Base-by-base conservation (phyloP, 2,329 filamentous ascomycete genomes). In the Botrytis sinoallii region DNA sequence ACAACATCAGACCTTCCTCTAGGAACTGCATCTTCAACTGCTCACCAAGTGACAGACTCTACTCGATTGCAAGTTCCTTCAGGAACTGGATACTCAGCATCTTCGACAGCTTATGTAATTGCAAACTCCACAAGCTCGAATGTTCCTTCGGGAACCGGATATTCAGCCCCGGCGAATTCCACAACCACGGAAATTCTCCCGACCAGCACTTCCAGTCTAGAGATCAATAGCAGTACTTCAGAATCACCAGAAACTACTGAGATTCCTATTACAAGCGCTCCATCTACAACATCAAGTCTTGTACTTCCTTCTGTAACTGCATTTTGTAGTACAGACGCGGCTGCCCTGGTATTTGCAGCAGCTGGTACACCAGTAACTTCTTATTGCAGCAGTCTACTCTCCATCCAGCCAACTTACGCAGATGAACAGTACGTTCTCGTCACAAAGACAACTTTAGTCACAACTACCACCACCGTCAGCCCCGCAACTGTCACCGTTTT, bases 381-480 rank as follows among this genome's bases (percentile, higher is more conserved):
- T 69, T 69, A 69, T 38, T 69, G 66, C 10, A 69, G 66, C 18
- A 69, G 52, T 29, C n/a, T 69, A 1, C 66, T 69, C 9, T 69
- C 66, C 8, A 69, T 59, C 18, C 66, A 59, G n/a, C 66, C 66
- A 25, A 59, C 25, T 32, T 55, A 40, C 10, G 52, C 57, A 40
- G 32, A 55, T 40, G 48, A 35, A 25, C 35, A 25, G 7, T 55
- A 57, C n/a, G 9, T n/a, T 6, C 22, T 40, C 66, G 5, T 57
- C 22, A 69, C 48, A 14, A 4, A 59, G 25, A 59, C 66, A n/a
- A 20, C 48, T n/a, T 44, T 44, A 16, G 25, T 52, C 25, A 59
- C 66, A 29, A 69, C 35, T 12, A 69, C 66, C 18, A 59, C 66
- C 9, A 69, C 66, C 1, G 12, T 69, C n/a, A 29, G 48, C 9